A percentile compares a stretch with the other conserved stretches of the same genome.
These are phyloP conservation scores for Metschnikowia gruessii DNA, from an alignment of 805 yeast species.

Conservation along the genomic window DNA sequence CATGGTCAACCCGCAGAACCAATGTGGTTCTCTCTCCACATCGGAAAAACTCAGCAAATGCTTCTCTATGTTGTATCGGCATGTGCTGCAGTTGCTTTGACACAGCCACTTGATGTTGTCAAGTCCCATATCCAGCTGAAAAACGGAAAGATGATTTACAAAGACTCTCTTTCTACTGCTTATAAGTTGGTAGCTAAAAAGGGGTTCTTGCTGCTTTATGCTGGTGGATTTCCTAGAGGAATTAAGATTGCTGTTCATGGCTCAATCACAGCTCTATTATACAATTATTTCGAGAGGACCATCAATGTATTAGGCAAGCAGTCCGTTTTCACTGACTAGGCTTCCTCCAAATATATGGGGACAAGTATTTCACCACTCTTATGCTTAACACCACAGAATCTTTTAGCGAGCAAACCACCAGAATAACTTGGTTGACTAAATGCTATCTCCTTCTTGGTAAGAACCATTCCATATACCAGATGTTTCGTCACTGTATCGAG, in stretches of 20 bases:
- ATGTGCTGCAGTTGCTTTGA: constrained; percentile 65
- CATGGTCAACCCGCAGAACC: constrained; percentile 30
- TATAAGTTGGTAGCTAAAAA: constrained; percentile 24
- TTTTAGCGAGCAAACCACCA: constrained; percentile 58
- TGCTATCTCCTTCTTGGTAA: constrained; percentile 47
- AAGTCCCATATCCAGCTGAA: constrained; percentile 85
- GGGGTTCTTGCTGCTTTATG: constrained; percentile 33
- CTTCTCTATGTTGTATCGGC: constrained; percentile 62
- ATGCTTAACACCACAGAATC: constrained; percentile 55
- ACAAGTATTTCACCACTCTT: constrained; percentile 48
- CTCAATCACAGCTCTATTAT: constrained; percentile 62
- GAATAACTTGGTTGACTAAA: constrained; percentile 73
- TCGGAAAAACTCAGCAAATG: constrained; percentile 37
- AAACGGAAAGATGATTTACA: constrained; percentile 55
- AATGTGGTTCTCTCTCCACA: constrained; percentile 46
- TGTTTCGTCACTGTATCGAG: constrained; percentile 42
- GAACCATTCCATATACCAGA: constrained; percentile 47
- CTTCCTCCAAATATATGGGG: constrained; percentile 45
- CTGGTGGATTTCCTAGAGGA: constrained; percentile 55
- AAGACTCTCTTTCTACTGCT: constrained; percentile 51
- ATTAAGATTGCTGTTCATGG: constrained; percentile 70
- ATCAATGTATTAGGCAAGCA: constrained; percentile 17
- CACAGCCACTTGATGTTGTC: constrained; percentile 87
- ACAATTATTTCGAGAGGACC: constrained; percentile 49
- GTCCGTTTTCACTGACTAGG: constrained; percentile 20